Evolutionary conservation across 495 filamentous ascomycete species (phyloP), one percentile per base, ranked within the genome.

Genomic region (Halenospora varia): DNA sequence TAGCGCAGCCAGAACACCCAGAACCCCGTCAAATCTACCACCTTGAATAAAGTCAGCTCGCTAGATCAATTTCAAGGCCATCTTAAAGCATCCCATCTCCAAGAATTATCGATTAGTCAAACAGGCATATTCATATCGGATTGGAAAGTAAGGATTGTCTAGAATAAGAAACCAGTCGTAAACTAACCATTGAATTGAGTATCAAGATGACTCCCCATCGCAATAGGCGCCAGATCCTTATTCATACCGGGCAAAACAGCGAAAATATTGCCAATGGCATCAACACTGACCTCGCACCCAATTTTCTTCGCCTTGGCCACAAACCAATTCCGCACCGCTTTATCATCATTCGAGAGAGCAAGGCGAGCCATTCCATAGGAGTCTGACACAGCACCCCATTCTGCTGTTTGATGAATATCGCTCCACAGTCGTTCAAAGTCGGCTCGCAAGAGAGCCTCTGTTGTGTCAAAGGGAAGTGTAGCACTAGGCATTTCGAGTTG

Each of bases 271-370:
- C 57, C 57, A n/a, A 59, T 59, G 2, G 20, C 48, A 25, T 59
- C 57, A 25, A 59, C 22, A 18, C 48, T 47, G n/a, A 45, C 23
- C 8, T 75, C 69, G 68, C 87, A 90, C 20, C 82, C 85, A 6
- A 89, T 66, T 0, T 70, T 69, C 63, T 75, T 72, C 13, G 83
- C 84, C 13, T 82, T 82, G 26, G 83, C 68, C 11, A 85, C 77
- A 59, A 92, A 89, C 88, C 88, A 92, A 59, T 88, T 80, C 17
- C 87, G 82, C 13, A 79, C 87, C 50, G 75, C 62, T 62, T 85
- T 87, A 67, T 92, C 88, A 22, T 82, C 74, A 60, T 88, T 77
- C 35, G 82, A 83, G 20, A 90, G 71, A 18, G 88, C 73, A 1
- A 90, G 81, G 17, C 75, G 80, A 48, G 10, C n/a, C 25, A 59